Conservation (phyloP, 2,329 filamentous ascomycete species). For the Aciculosporium take region DNA sequence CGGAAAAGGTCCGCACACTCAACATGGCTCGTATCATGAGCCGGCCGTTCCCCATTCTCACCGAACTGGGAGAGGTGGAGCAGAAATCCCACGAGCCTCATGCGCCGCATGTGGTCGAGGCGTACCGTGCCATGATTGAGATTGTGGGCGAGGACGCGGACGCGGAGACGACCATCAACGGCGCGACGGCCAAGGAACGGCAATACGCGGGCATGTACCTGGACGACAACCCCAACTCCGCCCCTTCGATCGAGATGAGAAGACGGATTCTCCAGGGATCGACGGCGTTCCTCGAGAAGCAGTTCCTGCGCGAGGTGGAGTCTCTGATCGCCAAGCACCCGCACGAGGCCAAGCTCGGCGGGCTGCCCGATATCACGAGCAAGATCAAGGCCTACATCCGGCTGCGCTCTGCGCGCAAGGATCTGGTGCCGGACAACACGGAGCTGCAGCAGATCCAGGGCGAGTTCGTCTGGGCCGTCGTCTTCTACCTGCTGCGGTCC, state of each 20-base stretch:
- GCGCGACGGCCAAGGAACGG: constrained; percentile 57
- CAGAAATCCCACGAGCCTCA: constrained; percentile 54
- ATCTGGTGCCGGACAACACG: constrained; percentile 67
- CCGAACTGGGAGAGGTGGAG: constrained; percentile 64
- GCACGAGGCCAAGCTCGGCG: constrained; percentile 76
- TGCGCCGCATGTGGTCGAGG: constrained; percentile 61
- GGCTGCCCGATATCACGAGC: constrained; percentile 73
- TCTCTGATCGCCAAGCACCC: constrained; percentile 67
- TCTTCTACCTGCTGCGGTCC: constrained; percentile 80
- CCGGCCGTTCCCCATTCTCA: constrained; percentile 56
- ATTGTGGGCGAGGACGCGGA: constrained; percentile 61
- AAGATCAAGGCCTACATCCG: constrained; percentile 89
- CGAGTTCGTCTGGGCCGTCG: constrained; percentile 84
- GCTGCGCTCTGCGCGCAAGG: constrained; percentile 63
- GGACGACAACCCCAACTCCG: constrained; percentile 55
- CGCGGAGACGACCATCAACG: constrained; percentile 41
- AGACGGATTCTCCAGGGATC: constrained; percentile 72
- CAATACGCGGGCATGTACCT: constrained; percentile 66
- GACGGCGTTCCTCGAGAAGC: constrained; percentile 63
- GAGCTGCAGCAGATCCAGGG: constrained; percentile 67
- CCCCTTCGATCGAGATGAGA: constrained; percentile 50
- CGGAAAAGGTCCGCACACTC: constrained; percentile 63
- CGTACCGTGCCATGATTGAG: constrained; percentile 66
- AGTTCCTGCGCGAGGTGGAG: constrained; percentile 69
- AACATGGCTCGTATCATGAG: constrained; percentile 58